phyloP scores from a whole-genome alignment of 2,329 filamentous ascomycete species.

The Zelopaecilomyces penicillatus region DNA sequence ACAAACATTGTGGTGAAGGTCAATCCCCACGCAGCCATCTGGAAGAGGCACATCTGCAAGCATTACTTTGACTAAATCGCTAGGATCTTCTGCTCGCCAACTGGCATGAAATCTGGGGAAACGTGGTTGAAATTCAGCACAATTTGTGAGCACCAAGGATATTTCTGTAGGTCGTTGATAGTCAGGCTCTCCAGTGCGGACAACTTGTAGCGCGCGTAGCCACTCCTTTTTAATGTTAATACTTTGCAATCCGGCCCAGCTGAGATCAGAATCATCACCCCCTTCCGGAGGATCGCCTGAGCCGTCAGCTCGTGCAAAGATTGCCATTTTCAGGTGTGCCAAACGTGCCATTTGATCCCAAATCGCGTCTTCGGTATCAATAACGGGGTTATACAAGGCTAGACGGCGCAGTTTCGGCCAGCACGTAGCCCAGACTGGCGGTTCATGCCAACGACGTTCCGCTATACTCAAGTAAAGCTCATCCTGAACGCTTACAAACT shows the following conservation, averaged over 20 bases:
- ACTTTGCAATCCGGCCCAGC: neutral
- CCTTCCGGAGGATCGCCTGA: neutral
- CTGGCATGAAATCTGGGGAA: too few relatives aligned
- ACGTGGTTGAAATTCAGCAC: too few relatives aligned
- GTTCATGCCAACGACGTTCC: neutral
- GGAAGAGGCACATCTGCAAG: too few relatives aligned
- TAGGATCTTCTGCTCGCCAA: too few relatives aligned
- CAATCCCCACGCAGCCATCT: too few relatives aligned
- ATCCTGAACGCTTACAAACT: slow-evolving; percentile 16
- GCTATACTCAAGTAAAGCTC: slow-evolving; percentile 8
- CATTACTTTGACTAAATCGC: too few relatives aligned
- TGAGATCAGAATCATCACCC: neutral
- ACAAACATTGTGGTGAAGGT: too few relatives aligned
- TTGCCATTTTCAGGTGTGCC: slow-evolving; percentile 2
- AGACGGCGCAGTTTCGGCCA: slow-evolving; percentile 16
- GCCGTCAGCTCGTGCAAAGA: slow-evolving; percentile 7
- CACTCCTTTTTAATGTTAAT: slow-evolving; percentile 9
- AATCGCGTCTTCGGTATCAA: neutral
- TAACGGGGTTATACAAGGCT: slow-evolving; percentile 8
- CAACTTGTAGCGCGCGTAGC: neutral
- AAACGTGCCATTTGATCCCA: slow-evolving; percentile 5
- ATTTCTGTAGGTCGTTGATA: neutral
- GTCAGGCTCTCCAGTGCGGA: neutral
- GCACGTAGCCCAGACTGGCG: slow-evolving; percentile 8
- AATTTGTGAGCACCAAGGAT: too few relatives aligned